Percentiles rank a stretch among this genome's conserved stretches.
Conservation (phyloP, 164 flowering plant species). For the Chloranthus sessilifolius region DNA sequence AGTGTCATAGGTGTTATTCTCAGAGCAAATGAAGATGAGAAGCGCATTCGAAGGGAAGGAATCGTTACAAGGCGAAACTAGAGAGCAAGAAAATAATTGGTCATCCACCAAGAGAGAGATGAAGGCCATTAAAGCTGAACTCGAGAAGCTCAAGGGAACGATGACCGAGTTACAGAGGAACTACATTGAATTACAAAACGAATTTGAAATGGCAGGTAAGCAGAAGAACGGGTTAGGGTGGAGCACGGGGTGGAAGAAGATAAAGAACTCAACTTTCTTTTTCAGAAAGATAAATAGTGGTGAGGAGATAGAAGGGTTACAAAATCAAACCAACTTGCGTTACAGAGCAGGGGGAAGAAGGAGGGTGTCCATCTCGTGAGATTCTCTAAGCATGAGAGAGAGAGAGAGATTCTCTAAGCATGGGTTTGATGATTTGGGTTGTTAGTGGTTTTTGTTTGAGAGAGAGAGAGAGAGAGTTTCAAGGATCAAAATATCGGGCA, state of each 20-base stretch:
- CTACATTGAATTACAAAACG: constrained; percentile 48
- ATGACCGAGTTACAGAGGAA: constrained; percentile 56
- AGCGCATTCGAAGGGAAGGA: constrained; percentile 46
- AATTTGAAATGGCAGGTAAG: constrained; percentile 37
- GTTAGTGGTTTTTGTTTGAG: too few relatives aligned
- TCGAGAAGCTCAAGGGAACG: constrained; percentile 43
- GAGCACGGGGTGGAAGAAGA: constrained; percentile 55
- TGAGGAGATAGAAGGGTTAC: constrained; percentile 22
- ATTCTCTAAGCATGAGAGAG: too few relatives aligned
- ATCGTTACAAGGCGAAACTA: constrained; percentile 16
- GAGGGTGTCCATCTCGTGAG: not conserved
- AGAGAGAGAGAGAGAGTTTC: too few relatives aligned
- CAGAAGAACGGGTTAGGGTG: constrained; percentile 35
- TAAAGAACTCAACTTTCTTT: constrained; percentile 38
- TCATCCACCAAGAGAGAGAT: constrained; percentile 46
- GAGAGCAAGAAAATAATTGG: constrained; percentile 33
- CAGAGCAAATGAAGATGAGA: constrained; percentile 78
- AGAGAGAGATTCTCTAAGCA: too few relatives aligned
- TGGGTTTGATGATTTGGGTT: too few relatives aligned
- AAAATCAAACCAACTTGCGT: not conserved
- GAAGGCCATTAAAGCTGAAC: constrained; percentile 42
- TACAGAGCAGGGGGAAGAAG: not conserved
- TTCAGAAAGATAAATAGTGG: constrained; percentile 25
- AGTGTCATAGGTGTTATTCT: constrained; percentile 73
- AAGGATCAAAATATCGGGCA: too few relatives aligned